phyloP scores from a whole-genome alignment of 1,139 yeast genomes.

The Hemisphaericaspora lyxosophila region DNA sequence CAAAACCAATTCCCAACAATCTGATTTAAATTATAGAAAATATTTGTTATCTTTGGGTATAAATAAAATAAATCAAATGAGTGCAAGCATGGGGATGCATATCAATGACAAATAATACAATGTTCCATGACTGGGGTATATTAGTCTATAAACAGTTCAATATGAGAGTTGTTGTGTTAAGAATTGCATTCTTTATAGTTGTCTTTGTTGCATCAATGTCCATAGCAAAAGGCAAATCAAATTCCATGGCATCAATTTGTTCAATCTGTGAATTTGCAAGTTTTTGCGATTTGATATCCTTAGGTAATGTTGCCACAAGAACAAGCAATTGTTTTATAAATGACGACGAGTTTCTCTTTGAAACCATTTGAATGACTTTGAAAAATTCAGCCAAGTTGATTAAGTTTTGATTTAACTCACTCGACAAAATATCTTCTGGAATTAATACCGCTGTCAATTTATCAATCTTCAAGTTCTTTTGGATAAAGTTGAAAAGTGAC shows the following conservation, averaged over 20 bases:
- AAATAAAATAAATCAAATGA: constrained; percentile 27
- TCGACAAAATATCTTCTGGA: constrained; percentile 16
- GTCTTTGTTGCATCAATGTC: constrained; percentile 11
- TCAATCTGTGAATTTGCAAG: constrained; percentile 16
- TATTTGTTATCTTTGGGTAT: constrained; percentile 41
- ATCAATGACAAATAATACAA: constrained; percentile 2
- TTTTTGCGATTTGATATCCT: constrained; percentile 17
- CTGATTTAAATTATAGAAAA: constrained; percentile 37
- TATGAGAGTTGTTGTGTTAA: constrained; percentile 15
- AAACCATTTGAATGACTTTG: constrained; percentile 18
- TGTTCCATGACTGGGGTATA: background rate
- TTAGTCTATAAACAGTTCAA: constrained; percentile 12
- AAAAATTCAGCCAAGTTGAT: constrained; percentile 26
- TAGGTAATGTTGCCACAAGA: constrained; percentile 11
- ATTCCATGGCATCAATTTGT: constrained; percentile 15
- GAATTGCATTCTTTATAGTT: constrained; percentile 18
- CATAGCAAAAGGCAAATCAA: constrained; percentile 12
- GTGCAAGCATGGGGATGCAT: constrained; percentile 23
- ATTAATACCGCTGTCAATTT: constrained; percentile 20
- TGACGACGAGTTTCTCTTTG: constrained; percentile 8
- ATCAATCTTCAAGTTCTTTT: constrained; percentile 31
- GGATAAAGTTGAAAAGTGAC: constrained; percentile 28
- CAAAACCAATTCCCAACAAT: constrained; percentile 23
- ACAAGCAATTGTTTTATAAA: constrained; percentile 10
- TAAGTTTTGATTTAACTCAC: constrained; percentile 26